Evolutionary conservation across 1,284 basidiomycete genomes (phyloP), one percentile per base, ranked within the genome.

Genomic region (Neonothopanus nambi): DNA sequence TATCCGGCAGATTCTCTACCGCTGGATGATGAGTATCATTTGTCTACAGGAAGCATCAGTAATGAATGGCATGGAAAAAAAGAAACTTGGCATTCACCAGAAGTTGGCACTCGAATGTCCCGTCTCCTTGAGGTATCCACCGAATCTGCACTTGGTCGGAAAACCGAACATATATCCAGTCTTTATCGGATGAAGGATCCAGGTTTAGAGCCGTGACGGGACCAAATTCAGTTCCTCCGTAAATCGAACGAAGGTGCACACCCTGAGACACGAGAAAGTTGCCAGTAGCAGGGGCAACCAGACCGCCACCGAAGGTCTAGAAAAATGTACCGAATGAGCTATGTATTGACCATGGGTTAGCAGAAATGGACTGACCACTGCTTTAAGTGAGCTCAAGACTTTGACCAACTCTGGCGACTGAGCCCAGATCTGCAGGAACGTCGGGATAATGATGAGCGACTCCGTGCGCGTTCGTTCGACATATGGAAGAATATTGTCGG

Each of bases 371-470:
- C 69, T n/a, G 45, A 73, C 71, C n/a, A 70, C 59, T 49, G 64
- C 61, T 18, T 65, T 60, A n/a, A 70, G 52, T 7, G 43, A 61
- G 39, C 8, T 28, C 28, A 52, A 45, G 12, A 67, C 56, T 6
- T 64, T 62, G 5, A 73, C 58, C n/a, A 61, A 57, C 11, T 63
- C 59, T 2, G 54, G 26, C 13, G 63, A 62, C 54, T 65, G 63
- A 2, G 65, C 62, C 70, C 71, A 72, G 9, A 67, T 54, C 38
- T 70, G 64, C 21, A 74, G 53, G 12, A 73, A 57, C 9, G 67
- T 53, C 0, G 72, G 72, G 13, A 72, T 65, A 21, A 59, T 63
- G 1, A 70, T 56, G 18, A 71, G 53, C 12, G 59, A 59, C 24
- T 67, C 67, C 3, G 58, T 64, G 5, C 61, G 58, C 4, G 65